Evolutionary conservation across 2,329 filamentous ascomycete genomes (phyloP).

Genomic region (Lithohypha guttulata): DNA sequence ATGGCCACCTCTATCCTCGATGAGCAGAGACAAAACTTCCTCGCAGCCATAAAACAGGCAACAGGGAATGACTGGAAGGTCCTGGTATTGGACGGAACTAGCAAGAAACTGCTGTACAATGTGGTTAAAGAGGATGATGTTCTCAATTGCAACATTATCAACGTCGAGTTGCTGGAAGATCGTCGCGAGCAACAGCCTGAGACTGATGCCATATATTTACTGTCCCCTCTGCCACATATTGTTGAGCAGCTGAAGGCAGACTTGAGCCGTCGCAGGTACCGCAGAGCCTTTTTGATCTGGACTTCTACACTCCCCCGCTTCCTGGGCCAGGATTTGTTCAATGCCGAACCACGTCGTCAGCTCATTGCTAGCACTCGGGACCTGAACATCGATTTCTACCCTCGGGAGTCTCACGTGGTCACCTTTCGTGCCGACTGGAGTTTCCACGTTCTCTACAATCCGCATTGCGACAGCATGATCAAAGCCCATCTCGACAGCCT

Average conservation of each 20-base stretch:
- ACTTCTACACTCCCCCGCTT: constrained; percentile 57
- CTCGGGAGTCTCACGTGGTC: constrained; percentile 79
- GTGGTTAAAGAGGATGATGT: constrained; percentile 92
- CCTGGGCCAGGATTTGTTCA: constrained; percentile 64
- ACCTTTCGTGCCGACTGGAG: constrained; percentile 94
- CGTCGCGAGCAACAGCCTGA: constrained; percentile 69
- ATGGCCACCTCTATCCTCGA: constrained; percentile 82
- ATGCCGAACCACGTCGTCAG: constrained; percentile 57
- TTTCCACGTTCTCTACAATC: constrained; percentile 86
- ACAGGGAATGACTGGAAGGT: constrained; percentile 68
- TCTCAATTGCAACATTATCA: constrained; percentile 90
- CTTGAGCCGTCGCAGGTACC: constrained; percentile 74
- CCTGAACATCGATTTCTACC: constrained; percentile 78
- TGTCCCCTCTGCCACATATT: constrained; percentile 75
- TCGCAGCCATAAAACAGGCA: constrained; percentile 20
- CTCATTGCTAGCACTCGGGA: constrained; percentile 69
- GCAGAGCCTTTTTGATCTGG: constrained; percentile 73
- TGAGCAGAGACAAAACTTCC: constrained; percentile 51
- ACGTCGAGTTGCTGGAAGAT: constrained; percentile 90
- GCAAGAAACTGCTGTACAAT: constrained; percentile 79
- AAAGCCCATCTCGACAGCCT: constrained; percentile 71
- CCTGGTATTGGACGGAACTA: constrained; percentile 73
- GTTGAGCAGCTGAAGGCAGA: constrained; percentile 92
- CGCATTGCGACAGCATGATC: constrained; percentile 74
- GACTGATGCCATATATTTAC: constrained; percentile 90